Evolutionary conservation across 495 filamentous ascomycete genomes (phyloP), one percentile per base, ranked within the genome.

Genomic region (Entonaema liquescens): DNA sequence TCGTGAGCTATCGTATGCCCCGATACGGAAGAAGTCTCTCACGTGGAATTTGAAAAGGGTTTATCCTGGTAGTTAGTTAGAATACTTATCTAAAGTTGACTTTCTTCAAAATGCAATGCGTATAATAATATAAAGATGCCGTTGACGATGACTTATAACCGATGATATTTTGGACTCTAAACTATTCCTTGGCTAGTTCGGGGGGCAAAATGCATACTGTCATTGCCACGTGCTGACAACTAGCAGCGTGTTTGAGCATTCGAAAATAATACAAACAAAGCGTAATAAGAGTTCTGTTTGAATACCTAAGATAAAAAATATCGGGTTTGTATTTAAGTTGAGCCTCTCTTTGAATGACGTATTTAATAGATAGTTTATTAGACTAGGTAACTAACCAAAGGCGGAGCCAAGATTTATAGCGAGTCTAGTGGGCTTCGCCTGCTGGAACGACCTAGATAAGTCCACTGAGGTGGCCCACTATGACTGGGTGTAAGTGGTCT

Each of bases 391-490:
- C 29, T 23, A 36, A 9, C 31, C 3, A 38, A 7, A 19, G 23
- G 17, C 12, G 23, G 55, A 42, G 31, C 55, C 55, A 2, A 2
- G 56, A 19, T 59, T 47, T 47, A 47, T 47, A 47, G 42, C 9
- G 42, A 47, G 42, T 47, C 42, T 47, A 47, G 42, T 21, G 42
- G 19, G 42, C 21, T 21, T 47, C 9, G 11, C 19, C 9, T 47
- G 42, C 42, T 47, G 42, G 19, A 47, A 47, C 42, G 25, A 11
- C 33, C 35, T 25, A 29, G 23, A 42, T 21, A 15, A 23, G 21
- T 44, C 36, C 56, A 29, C 56, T 59, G 36, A 40, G 12, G 23
- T 19, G 56, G 56, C 33, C 54, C 54, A 57, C 54, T 33, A 33
- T 13, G 60, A 55, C 5, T 23, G 31, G 21, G 11, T 13, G 2